Conservation (phyloP, 2,329 filamentous ascomycete species). For the Microcyclospora pomicola region DNA sequence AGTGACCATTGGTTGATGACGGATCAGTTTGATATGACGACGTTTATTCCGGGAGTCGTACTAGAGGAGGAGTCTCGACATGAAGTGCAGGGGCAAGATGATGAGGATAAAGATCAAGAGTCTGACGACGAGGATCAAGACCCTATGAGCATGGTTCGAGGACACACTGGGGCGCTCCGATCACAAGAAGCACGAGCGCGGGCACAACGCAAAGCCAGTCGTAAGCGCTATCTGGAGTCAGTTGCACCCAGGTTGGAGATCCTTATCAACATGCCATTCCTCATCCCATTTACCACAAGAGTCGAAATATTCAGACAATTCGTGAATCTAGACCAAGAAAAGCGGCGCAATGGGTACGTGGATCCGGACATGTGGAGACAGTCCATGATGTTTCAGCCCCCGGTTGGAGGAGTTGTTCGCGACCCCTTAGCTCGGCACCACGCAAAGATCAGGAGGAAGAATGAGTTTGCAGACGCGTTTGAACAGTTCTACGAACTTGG, state of each 20-base stretch:
- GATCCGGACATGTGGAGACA: slow-evolving; percentile 64
- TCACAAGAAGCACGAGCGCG: slow-evolving; percentile 44
- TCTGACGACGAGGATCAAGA: slow-evolving; percentile 26
- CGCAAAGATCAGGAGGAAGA: slow-evolving; percentile 64
- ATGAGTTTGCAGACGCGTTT: slow-evolving; percentile 76
- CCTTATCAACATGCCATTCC: slow-evolving; percentile 89
- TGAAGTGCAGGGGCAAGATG: slow-evolving; percentile 50
- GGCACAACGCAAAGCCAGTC: slow-evolving; percentile 51
- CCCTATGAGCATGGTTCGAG: slow-evolving; percentile 1
- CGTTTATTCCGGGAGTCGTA: slow-evolving; percentile 76
- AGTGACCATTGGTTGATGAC: slow-evolving; percentile 92
- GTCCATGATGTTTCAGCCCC: slow-evolving; percentile 26
- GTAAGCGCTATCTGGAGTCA: slow-evolving; percentile 59
- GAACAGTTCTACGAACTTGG: slow-evolving; percentile 68
- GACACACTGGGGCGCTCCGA: slow-evolving; percentile 11
- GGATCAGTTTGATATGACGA: slow-evolving; percentile 69
- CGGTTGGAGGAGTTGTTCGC: slow-evolving; percentile 17
- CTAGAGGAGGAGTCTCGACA: slow-evolving; percentile 70
- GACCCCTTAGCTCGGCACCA: slow-evolving; percentile 43
- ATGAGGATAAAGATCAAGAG: slow-evolving; percentile 39
- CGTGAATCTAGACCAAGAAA: slow-evolving; percentile 64
- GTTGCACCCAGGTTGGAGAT: slow-evolving; percentile 81
- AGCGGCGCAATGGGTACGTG: slow-evolving; percentile 51
- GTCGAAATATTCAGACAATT: slow-evolving; percentile 92
- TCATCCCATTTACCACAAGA: slow-evolving; percentile 81